A percentile compares a stretch with the other conserved stretches of the same genome.
These are phyloP conservation scores for Zoysia matrella DNA, from an alignment of 202 grass and related monocot genomes.

Conservation along the genomic window DNA sequence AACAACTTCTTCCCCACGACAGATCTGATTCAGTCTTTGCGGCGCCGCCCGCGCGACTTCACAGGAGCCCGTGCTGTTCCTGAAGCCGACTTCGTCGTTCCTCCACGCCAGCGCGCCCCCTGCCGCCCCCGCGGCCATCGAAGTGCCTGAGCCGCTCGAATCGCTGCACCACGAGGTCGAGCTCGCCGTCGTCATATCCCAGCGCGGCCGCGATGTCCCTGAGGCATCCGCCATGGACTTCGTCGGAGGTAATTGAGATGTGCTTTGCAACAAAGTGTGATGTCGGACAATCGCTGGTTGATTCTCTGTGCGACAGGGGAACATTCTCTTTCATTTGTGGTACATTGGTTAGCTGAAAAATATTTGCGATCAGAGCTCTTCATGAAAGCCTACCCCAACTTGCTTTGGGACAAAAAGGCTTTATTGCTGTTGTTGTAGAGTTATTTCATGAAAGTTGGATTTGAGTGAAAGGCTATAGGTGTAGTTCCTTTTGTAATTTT, in stretches of 20 bases:
- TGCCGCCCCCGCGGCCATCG: no score
- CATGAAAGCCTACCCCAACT: background rate
- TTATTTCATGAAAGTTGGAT: background rate
- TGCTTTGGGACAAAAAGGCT: no score
- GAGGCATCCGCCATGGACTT: no score
- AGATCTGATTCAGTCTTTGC: background rate
- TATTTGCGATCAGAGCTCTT: conserved; percentile 1
- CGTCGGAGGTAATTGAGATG: background rate
- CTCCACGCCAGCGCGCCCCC: conserved; percentile 16
- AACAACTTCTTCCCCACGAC: background rate
- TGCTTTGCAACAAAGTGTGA: background rate
- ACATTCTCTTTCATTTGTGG: conserved; percentile 5
- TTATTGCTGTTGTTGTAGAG: no score
- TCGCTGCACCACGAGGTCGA: no score
- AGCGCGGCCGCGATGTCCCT: no score
- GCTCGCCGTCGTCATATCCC: no score
- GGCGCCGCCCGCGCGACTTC: background rate
- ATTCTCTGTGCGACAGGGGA: background rate
- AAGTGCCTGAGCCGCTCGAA: no score
- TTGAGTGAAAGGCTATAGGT: background rate
- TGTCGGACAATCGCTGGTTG: background rate
- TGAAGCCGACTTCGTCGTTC: conserved; percentile 96
- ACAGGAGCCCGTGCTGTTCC: conserved; percentile 92
- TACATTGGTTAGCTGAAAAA: background rate
- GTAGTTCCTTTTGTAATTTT: background rate